Conservation (phyloP, 192 early-diverging fungal genomes). For the Coemansia sp. region DNA sequence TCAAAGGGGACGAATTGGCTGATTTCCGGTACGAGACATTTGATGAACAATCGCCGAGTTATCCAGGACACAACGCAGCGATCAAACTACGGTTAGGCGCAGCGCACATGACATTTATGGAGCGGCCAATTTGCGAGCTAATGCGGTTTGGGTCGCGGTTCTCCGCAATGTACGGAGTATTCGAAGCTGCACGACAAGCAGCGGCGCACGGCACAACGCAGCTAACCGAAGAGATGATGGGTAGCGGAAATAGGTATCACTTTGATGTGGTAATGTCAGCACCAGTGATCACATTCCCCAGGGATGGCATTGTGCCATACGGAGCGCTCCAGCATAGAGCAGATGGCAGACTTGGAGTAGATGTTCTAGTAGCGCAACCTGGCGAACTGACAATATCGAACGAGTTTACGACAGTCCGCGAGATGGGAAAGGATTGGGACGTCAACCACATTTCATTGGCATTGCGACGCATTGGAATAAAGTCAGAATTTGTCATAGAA, state of each 20-base stretch:
- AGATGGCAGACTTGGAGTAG: constrained; percentile 26
- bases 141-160: constrained; percentile 83
- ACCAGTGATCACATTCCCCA: constrained; percentile 84
- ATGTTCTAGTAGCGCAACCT: constrained; percentile 74
- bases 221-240: constrained; percentile 70
- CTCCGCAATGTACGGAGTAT: constrained; percentile 79
- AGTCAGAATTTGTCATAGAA: constrained; percentile 54
- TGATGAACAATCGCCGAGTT: constrained; percentile 54
- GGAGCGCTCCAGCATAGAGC: neutral
- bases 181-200: constrained; percentile 85
- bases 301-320: constrained; percentile 50
- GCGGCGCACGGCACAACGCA: constrained; percentile 76
- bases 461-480: constrained; percentile 60
- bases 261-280: constrained; percentile 84
- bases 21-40: constrained; percentile 88
- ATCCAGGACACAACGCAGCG: constrained; percentile 84
- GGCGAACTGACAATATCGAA: constrained; percentile 87
- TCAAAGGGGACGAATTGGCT: constrained; percentile 86
- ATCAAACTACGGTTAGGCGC: constrained; percentile 79
- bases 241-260: constrained; percentile 61
- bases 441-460: constrained; percentile 65
- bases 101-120: constrained; percentile 75
- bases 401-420: constrained; percentile 60
- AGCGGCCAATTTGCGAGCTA: constrained; percentile 69
- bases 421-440: constrained; percentile 50